Percentiles rank a stretch among this genome's conserved stretches.
Conservation (phyloP, 805 yeast genomes). For the Phaffomyces antillensis region DNA sequence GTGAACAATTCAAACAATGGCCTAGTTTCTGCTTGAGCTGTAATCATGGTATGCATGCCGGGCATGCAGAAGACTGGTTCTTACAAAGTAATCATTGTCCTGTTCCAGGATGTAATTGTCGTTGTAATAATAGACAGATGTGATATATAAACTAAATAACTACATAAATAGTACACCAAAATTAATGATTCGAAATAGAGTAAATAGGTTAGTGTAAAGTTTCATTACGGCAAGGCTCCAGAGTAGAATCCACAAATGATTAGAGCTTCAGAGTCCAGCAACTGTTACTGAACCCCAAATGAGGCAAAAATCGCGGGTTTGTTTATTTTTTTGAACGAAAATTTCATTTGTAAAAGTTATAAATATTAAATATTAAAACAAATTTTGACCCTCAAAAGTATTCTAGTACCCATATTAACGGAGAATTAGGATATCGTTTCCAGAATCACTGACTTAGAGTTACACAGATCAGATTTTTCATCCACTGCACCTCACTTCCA, state of each 20-base stretch:
- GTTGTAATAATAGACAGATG: constrained; percentile 53
- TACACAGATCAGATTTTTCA: not conserved
- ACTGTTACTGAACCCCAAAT: not conserved
- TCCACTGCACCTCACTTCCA: not conserved
- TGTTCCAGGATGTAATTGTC: constrained; percentile 86
- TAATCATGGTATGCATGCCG: constrained; percentile 91
- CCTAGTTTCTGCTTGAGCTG: constrained; percentile 87
- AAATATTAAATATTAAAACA: no score
- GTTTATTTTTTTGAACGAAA: constrained; percentile 7
- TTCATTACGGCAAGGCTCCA: no score
- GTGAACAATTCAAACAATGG: constrained; percentile 58
- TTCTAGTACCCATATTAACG: no score
- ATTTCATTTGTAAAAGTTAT: not conserved
- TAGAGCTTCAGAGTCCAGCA: no score
- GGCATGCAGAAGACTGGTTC: constrained; percentile 96
- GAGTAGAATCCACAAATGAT: no score
- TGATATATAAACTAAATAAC: not conserved
- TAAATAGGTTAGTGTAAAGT: no score
- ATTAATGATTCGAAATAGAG: no score
- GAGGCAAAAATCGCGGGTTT: constrained; percentile 7
- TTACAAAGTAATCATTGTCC: constrained; percentile 83
- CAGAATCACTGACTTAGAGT: no score
- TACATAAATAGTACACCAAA: no score
- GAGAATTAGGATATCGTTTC: no score
- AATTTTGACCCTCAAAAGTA: no score